These are phyloP conservation scores for Kazachstania taianensis DNA, from an alignment of 805 yeast species.

Conservation along the genomic window DNA sequence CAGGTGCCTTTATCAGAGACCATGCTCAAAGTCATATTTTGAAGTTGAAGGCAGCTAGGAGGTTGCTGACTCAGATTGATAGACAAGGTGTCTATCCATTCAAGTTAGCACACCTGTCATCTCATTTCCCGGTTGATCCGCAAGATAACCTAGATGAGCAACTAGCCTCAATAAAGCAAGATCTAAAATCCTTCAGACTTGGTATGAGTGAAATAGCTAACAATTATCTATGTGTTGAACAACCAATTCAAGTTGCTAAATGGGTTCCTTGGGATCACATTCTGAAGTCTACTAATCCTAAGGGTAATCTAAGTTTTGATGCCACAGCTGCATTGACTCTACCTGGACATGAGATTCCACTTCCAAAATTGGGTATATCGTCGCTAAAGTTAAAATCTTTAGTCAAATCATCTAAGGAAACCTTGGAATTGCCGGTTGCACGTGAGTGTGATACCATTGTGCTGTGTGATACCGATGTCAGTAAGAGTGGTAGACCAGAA, in stretches of 20 bases:
- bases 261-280: constrained; percentile 63
- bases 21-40: constrained; percentile 72
- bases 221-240: constrained; percentile 65
- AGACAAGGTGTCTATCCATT: constrained; percentile 83
- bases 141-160: constrained; percentile 26
- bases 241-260: constrained; percentile 62
- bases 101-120: constrained; percentile 64
- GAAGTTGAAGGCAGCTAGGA: constrained; percentile 65
- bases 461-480: constrained; percentile 37
- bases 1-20: constrained; percentile 76
- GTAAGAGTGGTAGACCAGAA: constrained; percentile 39
- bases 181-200: constrained; percentile 52
- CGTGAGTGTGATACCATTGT: constrained; percentile 74
- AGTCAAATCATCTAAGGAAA: constrained; percentile 37
- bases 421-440: constrained; percentile 50
- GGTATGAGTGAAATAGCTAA: constrained; percentile 75
- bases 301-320: constrained; percentile 59
- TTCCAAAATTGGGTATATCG: constrained; percentile 64
- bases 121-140: constrained; percentile 47
- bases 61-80: constrained; percentile 60
- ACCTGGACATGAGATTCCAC: constrained; percentile 67
- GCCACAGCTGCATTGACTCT: constrained; percentile 44
- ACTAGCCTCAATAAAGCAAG: constrained; percentile 38
- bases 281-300: constrained; percentile 52
- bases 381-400: constrained; percentile 58